Evolutionary conservation across 495 filamentous ascomycete species (phyloP).

Genomic region (Bacidia gigantensis): DNA sequence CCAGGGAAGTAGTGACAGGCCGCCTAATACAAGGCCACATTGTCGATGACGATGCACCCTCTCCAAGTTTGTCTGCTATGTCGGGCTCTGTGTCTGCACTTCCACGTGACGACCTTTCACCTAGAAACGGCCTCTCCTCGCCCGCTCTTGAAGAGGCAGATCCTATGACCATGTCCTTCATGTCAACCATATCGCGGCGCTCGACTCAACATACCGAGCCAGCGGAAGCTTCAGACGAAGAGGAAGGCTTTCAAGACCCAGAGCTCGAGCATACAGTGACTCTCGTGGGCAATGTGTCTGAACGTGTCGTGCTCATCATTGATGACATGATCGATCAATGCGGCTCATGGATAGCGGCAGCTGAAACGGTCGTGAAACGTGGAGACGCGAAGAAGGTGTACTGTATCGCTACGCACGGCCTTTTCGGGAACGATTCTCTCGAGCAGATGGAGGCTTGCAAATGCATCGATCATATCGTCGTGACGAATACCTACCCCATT

Average conservation of each 20-base stretch:
- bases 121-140: conserved; percentile 24
- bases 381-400: conserved; percentile 88
- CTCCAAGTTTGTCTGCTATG: conserved; percentile 51
- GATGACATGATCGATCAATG: conserved; percentile 99
- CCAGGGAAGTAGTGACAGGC: conserved; percentile 80
- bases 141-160: conserved; percentile 38
- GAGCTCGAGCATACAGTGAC: conserved; percentile 88
- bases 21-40: conserved; percentile 91
- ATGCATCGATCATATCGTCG: conserved; percentile 84
- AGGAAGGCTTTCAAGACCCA: conserved; percentile 55
- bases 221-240: conserved; percentile 79
- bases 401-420: conserved; percentile 91
- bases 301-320: conserved; percentile 78
- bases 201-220: conserved; percentile 48
- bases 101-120: conserved; percentile 16
- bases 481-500: conserved; percentile 95
- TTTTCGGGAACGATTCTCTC: conserved; percentile 81
- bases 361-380: conserved; percentile 88
- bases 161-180: conserved; percentile 50
- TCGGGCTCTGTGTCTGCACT: conserved; percentile 38
- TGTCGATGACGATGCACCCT: conserved; percentile 86
- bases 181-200: conserved; percentile 45
- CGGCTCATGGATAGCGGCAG: conserved; percentile 95
- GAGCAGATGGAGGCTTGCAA: conserved; percentile 83
- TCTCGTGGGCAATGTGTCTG: conserved; percentile 80